phyloP scores from a whole-genome alignment of 768 basidiomycete genomes.

The Serendipita sp. region DNA sequence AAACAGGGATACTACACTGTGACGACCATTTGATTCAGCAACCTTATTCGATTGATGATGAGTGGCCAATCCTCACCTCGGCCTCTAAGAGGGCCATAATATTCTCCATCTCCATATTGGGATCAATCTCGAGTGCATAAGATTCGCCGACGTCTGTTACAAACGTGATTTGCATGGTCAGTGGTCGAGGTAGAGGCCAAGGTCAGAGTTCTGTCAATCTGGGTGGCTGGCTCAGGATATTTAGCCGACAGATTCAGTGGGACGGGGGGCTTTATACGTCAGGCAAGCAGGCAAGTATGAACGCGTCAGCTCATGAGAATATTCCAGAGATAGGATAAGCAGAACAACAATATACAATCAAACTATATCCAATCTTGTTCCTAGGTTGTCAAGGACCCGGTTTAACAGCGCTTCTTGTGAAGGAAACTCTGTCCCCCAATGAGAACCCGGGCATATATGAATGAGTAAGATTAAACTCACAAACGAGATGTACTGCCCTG shows the following conservation, averaged over 20 bases:
- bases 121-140: slow-evolving; percentile 59
- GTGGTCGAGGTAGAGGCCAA: neutral
- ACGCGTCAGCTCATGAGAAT: slow-evolving; percentile 3
- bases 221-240: neutral
- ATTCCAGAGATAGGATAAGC: slow-evolving; percentile 1
- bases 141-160: slow-evolving; percentile 22
- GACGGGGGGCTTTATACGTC: neutral
- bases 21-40: neutral
- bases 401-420: slow-evolving; percentile 18
- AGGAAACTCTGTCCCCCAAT: neutral
- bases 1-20: slow-evolving; percentile 56
- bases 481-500: slow-evolving; percentile 42
- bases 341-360: neutral
- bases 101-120: slow-evolving; percentile 80
- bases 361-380: no score
- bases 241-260: neutral
- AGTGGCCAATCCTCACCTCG: slow-evolving; percentile 44
- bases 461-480: slow-evolving; percentile 29
- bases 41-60: neutral
- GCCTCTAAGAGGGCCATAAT: slow-evolving; percentile 89
- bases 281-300: no score
- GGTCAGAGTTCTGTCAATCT: neutral
- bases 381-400: neutral
- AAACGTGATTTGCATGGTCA: slow-evolving; percentile 22
- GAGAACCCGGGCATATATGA: neutral